Evolutionary conservation across 2,329 filamentous ascomycete genomes (phyloP).

Genomic region (Botryotinia calthae): DNA sequence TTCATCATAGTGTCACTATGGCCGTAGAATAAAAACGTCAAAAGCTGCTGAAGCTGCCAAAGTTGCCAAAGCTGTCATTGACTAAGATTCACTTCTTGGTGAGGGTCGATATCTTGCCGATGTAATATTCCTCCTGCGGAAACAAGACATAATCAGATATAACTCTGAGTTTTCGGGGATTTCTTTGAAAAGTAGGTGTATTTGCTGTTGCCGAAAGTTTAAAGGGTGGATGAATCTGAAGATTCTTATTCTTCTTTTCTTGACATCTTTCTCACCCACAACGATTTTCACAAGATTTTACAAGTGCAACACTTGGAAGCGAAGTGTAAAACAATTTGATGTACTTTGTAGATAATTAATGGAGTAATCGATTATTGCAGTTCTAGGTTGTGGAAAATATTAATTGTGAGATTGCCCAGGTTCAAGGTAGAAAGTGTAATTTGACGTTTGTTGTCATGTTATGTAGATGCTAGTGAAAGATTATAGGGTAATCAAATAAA

Average conservation of each 20-base stretch:
- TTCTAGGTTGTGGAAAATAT: too few relatives aligned
- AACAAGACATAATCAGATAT: neutral
- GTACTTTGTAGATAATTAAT: neutral
- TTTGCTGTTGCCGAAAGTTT: neutral
- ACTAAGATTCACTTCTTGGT: neutral
- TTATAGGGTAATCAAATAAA: neutral
- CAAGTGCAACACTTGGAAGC: too few relatives aligned
- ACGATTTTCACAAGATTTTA: neutral
- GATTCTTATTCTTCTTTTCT: neutral
- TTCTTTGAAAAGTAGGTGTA: neutral
- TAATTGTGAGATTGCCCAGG: too few relatives aligned
- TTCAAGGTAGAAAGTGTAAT: neutral
- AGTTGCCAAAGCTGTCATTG: neutral
- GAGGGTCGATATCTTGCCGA: neutral
- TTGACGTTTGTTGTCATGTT: neutral
- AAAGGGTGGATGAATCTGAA: neutral
- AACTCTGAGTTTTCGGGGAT: neutral
- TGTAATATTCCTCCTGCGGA: neutral
- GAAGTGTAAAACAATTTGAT: neutral
- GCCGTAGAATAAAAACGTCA: neutral
- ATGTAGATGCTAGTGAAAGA: neutral
- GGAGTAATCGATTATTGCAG: accelerated
- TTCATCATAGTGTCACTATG: neutral
- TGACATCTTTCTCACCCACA: neutral
- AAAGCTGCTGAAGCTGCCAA: neutral